Conservation (phyloP, 192 early-diverging fungal species). For the Gigaspora rosea region DNA sequence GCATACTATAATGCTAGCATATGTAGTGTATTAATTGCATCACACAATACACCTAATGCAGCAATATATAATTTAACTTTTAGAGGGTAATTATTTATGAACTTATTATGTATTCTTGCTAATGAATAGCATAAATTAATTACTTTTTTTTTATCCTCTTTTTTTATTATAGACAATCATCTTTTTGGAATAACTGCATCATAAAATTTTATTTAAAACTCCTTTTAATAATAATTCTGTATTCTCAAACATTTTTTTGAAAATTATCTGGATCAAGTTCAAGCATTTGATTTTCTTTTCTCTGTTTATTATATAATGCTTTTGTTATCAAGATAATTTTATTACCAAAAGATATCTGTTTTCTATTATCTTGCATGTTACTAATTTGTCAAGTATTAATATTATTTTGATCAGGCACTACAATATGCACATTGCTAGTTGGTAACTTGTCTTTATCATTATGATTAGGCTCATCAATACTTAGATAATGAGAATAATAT, state of each 20-base stretch:
- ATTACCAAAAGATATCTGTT: not conserved
- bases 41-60: not conserved
- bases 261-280: not conserved
- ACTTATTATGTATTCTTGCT: not conserved
- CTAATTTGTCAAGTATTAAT: not conserved
- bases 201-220: not conserved
- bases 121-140: not conserved
- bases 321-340: not conserved
- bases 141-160: conserved; percentile 7
- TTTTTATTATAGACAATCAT: not conserved
- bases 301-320: not conserved
- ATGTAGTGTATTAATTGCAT: conserved; percentile 7
- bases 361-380: not conserved
- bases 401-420: not conserved
- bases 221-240: not conserved
- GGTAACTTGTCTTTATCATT: conserved; percentile 4
- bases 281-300: conserved; percentile 4
- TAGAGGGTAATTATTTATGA: not conserved
- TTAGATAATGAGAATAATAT: conserved; percentile 7
- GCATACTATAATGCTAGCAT: too few relatives aligned
- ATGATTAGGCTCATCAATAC: not conserved
- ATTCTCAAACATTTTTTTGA: not conserved
- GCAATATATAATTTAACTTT: not conserved
- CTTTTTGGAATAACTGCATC: not conserved
- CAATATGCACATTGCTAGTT: not conserved